Evolutionary conservation across 306 rosid genomes (phyloP), one percentile per base, ranked within the genome.

Genomic region (Carpinus viminea): DNA sequence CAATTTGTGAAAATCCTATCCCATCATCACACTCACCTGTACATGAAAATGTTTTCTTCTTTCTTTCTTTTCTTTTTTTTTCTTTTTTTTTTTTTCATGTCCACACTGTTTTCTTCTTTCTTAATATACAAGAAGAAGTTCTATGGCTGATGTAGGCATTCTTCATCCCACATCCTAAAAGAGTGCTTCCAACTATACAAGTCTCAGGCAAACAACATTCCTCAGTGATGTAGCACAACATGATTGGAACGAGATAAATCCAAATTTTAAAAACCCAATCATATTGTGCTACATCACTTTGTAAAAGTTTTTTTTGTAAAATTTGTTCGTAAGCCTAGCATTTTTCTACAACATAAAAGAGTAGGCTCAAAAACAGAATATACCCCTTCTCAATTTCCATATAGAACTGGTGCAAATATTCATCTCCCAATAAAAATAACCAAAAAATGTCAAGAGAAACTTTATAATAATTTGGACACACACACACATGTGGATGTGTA

Each of bases 371-470:
- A 62, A 16, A 62, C 12, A 34, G 13, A 12, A 13, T 36, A 62
- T 31, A 62, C 38, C 69, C n/a, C 46, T 62, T 60, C 38, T 60
- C 68, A 60, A 60, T 60, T 62, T 62, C 46, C 69, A 62, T 62
- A 5, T 12, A 62, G 8, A 62, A 31, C 69, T 5, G 20, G 31
- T 17, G 43, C 46, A 28, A 62, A 16, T 31, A 13, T 20, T 56
- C 12, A 11, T 16, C 69, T 31, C 46, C 41, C 46, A 62, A 16
- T 17, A 1, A 62, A 62, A 31, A 26, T 12, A 62, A 62, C 8
- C 11, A n/a, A n/a, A n/a, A n/a, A n/a, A n/a, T n/a, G n/a, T n/a
- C n/a, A n/a, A n/a, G n/a, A n/a, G n/a, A n/a, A n/a, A n/a, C n/a
- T n/a, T n/a, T n/a, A n/a, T n/a, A n/a, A n/a, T n/a, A n/a, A n/a